Base-by-base conservation (phyloP, 2,329 filamentous ascomycete species). In the Apiospora rasikravindrae region DNA sequence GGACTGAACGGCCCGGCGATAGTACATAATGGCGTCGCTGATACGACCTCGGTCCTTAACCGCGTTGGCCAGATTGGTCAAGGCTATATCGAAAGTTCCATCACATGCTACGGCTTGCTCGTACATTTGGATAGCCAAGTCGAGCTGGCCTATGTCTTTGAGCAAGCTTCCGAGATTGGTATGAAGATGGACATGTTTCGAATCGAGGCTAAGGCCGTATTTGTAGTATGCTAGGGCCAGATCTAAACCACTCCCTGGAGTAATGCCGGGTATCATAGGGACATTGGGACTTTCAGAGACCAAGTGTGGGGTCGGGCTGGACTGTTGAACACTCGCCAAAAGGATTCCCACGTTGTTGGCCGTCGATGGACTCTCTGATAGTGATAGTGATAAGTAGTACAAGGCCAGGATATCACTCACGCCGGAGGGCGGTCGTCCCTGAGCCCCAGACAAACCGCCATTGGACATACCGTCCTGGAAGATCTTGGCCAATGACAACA, bases 261-360 rank as follows among this genome's bases (percentile, higher is more conserved):
- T 84, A 61, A 98, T 92, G 1, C 96, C 96, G 19, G 94, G 93
- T 70, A 96, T 91, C 19, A 83, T 84, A 16, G 84, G 85, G 26
- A 86, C 79, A 37, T 77, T 75, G 11, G 80, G 72, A 72, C 45
- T 77, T 68, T 78, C 83, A 71, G 72, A 77, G 71, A 74, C 77
- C 29, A 78, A 77, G 6, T 76, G 76, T 71, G 77, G 77, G 37
- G 77, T 77, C 22, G 82, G 84, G 33, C 84, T 82, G 11, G 84
- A 80, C 77, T 97, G 95, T 79, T 98, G 96, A 26, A 98, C 93
- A 71, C 96, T 94, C 6, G 96, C 96, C n/a, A 99, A 89, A 40
- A 99, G 87, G 71, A 99, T 99, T 3, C 96, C 96, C 16, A 99
- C 95, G 80, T 99, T 99, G 80, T 99, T 99, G 0, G 96, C 96